Base-by-base conservation (phyloP, 495 filamentous ascomycete genomes). In the Daldinia loculata region DNA sequence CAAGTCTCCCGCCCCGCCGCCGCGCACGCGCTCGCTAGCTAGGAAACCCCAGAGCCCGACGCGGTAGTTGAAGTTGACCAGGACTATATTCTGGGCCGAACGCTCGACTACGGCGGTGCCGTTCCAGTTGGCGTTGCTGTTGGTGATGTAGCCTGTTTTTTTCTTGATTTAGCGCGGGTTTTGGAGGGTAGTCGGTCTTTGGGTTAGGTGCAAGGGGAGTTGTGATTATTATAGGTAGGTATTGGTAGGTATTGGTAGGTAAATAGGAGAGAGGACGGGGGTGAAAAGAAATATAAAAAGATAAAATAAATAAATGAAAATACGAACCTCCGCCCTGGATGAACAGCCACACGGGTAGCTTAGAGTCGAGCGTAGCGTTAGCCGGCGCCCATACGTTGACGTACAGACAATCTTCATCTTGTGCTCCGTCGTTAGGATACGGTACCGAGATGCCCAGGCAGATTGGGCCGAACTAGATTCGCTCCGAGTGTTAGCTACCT, bases 11-110 rank as follows among this genome's bases (percentile, higher is more conserved):
- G 3, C 83, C 83, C 83, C 27, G 29, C 12, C 52, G 9, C 74
- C 6, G 48, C 82, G 74, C 6, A 93, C 79, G 61, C 89, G 83
- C 19, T 86, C 75, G 56, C 89, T 85, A 0, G 91, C 89, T 0
- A 94, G 81, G 66, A 93, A 93, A 0, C 92, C 92, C 77, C 87
- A 91, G 0, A 90, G 82, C 0, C 92, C 91, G 14, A 94, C 90
- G 6, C 92, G 88, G 70, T 86, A 87, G 77, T 93, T 94, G 80
- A 94, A 89, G 63, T 86, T 91, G 14, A 95, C 88, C 29, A 93
- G 82, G 4, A 94, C 81, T 48, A 94, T 88, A 41, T 85, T 83
- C 56, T 82, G 78, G 6, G 81, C 83, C 0, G 88, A 88, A 9
- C 86, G 87, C 70, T 84, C 56, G 45, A 94, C 84, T 5, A 93